Evolutionary conservation across 192 early-diverging fungal species (phyloP), one percentile per base, ranked within the genome.

Genomic region (Podila verticillata): DNA sequence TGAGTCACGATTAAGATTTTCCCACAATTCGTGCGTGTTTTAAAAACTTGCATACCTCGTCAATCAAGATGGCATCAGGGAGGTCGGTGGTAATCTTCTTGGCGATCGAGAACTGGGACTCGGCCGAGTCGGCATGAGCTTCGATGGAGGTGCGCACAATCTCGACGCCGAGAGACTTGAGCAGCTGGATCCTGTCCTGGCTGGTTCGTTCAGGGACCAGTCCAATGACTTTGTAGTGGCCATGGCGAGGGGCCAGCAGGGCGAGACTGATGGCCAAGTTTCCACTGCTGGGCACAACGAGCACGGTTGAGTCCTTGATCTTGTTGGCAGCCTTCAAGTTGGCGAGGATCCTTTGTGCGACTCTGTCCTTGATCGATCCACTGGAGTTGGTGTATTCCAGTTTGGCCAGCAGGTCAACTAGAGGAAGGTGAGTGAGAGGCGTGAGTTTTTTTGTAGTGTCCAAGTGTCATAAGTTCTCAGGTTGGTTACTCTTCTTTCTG

Each of bases 181-280:
- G 82, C 29, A 92, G 60, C 17, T 83, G 81, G 48, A 93, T 89
- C 39, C 91, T 89, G 75, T 93, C 93, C 20, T 78, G 66, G n/a
- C 88, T 87, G 1, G 91, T 94, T 60, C 93, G 88, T 74, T 95
- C 93, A 1, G 93, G 92, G 15, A 93, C 61, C 22, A 94, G 73
- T 24, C 82, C 83, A 20, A 89, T 87, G 6, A 90, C 83, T 36
- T 83, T 83, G 54, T 82, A 84, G 17, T 87, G 83, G 2, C 81
- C 72, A 39, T 83, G 39, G 13, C 72, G 72, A 24, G 82, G 72
- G 13, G 85, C 75, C 7, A 95, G 72, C 57, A 90, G 78, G 4
- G 91, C 90, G 10, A 95, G 61, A 57, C 89, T 89, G 62, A 95
- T 86, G 12, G 83, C 93, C 57, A 94, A 73, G 71, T 94, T 93